Percentiles rank a stretch among this genome's conserved stretches.
These are phyloP conservation scores for Rhynchosporium secalis DNA, from an alignment of 2,329 filamentous ascomycete genomes.

Conservation along the genomic window DNA sequence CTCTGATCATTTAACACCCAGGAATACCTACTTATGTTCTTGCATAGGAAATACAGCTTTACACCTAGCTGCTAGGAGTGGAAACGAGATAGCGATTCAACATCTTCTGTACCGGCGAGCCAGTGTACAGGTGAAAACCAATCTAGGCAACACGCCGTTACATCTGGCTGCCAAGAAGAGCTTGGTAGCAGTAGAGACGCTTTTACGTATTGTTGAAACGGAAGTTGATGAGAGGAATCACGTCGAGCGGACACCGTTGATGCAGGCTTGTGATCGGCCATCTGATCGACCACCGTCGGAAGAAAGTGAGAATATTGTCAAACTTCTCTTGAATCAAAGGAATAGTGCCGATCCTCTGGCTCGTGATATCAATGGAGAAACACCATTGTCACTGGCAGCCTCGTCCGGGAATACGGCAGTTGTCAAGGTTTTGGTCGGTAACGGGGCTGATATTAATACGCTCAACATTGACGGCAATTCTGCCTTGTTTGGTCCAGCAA, in stretches of 20 bases:
- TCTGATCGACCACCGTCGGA: neutral
- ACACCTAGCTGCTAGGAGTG: neutral
- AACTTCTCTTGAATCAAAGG: neutral
- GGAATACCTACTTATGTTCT: neutral
- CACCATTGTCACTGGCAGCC: constrained; percentile 3
- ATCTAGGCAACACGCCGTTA: neutral
- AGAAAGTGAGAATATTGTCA: constrained; percentile 4
- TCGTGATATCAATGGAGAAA: constrained; percentile 7
- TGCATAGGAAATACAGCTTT: neutral
- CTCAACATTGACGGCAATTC: constrained; percentile 2
- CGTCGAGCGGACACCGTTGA: constrained; percentile 1
- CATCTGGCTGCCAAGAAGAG: constrained; percentile 4
- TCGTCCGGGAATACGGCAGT: neutral
- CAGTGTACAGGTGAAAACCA: neutral
- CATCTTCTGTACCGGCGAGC: neutral
- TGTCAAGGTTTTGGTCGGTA: neutral
- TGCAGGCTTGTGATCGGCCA: constrained; percentile 8
- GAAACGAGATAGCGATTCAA: neutral
- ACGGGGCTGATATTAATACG: neutral
- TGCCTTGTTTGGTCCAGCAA: constrained; percentile 2
- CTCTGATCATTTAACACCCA: neutral
- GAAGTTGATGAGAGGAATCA: neutral
- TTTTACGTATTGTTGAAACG: neutral
- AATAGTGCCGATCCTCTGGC: neutral
- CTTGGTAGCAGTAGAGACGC: neutral